Percentiles rank a stretch among this genome's conserved stretches.
phyloP scores from a whole-genome alignment of 2,329 filamentous ascomycete species.

The Fusarium sp. region DNA sequence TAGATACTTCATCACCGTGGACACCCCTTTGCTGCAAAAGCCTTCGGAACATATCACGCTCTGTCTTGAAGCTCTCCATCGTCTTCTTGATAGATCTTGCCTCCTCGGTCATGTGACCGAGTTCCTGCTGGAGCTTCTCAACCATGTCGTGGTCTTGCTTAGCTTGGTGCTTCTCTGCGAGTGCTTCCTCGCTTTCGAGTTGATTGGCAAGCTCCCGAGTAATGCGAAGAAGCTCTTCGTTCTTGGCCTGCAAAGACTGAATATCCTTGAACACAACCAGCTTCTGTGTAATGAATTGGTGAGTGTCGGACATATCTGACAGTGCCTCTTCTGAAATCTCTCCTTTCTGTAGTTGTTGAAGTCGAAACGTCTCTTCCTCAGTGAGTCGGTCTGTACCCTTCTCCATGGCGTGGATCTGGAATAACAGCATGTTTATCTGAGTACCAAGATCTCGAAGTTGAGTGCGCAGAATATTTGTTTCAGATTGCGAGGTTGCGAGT shows the following conservation, averaged over 20 bases:
- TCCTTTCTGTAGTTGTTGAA: slow-evolving; percentile 81
- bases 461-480: slow-evolving; percentile 82
- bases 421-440: slow-evolving; percentile 89
- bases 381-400: slow-evolving; percentile 78
- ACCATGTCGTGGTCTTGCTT: slow-evolving; percentile 75
- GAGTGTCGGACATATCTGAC: slow-evolving; percentile 82
- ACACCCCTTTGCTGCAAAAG: slow-evolving; percentile 80
- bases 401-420: slow-evolving; percentile 84
- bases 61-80: slow-evolving; percentile 92
- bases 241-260: slow-evolving; percentile 85
- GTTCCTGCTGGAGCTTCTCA: slow-evolving; percentile 75
- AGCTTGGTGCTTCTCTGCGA: slow-evolving; percentile 70
- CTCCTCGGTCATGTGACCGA: slow-evolving; percentile 83
- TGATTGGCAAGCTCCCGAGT: slow-evolving; percentile 86
- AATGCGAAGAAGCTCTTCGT: slow-evolving; percentile 82
- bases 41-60: slow-evolving; percentile 96
- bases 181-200: slow-evolving; percentile 90
- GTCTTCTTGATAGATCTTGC: slow-evolving; percentile 82
- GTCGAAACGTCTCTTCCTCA: slow-evolving; percentile 75
- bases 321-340: slow-evolving; percentile 76
- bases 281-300: slow-evolving; percentile 87
- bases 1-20: slow-evolving; percentile 70
- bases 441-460: slow-evolving; percentile 90
- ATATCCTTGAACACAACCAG: slow-evolving; percentile 91
- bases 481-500: slow-evolving; percentile 69